Evolutionary conservation across 192 early-diverging fungal species (phyloP).

Genomic region (Fimicolochytrium jonesii): DNA sequence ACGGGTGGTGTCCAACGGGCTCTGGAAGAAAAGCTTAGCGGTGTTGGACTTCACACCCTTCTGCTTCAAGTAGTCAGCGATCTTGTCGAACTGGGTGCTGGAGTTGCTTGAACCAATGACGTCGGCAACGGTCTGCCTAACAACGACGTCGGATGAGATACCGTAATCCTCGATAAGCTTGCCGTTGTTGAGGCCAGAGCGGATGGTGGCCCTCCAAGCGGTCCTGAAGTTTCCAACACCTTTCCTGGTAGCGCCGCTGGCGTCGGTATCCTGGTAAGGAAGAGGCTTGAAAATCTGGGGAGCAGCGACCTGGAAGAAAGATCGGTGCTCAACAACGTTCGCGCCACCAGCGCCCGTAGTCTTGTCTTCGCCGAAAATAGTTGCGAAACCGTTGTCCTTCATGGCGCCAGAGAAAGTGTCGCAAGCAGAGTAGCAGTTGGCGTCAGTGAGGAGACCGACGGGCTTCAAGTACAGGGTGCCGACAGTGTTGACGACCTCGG

Average conservation of each 20-base stretch:
- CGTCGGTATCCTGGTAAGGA: background rate
- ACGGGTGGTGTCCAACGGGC: background rate
- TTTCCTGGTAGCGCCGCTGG: background rate
- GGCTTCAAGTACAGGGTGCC: conserved; percentile 19
- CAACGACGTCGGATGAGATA: conserved; percentile 11
- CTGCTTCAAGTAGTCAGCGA: conserved; percentile 13
- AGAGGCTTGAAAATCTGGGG: background rate
- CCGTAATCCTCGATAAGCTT: conserved; percentile 25
- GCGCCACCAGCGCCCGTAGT: conserved; percentile 20
- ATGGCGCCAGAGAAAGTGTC: conserved; percentile 19
- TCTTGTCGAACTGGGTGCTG: conserved; percentile 9
- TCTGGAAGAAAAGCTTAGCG: background rate
- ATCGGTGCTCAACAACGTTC: conserved; percentile 14
- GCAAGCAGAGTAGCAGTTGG: conserved; percentile 15
- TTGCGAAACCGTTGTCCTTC: conserved; percentile 10
- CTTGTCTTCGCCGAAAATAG: conserved; percentile 17
- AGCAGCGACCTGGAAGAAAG: background rate
- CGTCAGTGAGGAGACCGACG: conserved; percentile 15
- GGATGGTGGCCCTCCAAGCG: conserved; percentile 15
- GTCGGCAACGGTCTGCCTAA: conserved; percentile 3
- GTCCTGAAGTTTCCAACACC: background rate
- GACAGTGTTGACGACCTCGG: background rate
- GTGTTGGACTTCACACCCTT: background rate
- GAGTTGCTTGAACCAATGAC: background rate
- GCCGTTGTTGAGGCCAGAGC: conserved; percentile 10